Conservation (phyloP, 2,329 filamentous ascomycete genomes). For the Truncatella angustata region DNA sequence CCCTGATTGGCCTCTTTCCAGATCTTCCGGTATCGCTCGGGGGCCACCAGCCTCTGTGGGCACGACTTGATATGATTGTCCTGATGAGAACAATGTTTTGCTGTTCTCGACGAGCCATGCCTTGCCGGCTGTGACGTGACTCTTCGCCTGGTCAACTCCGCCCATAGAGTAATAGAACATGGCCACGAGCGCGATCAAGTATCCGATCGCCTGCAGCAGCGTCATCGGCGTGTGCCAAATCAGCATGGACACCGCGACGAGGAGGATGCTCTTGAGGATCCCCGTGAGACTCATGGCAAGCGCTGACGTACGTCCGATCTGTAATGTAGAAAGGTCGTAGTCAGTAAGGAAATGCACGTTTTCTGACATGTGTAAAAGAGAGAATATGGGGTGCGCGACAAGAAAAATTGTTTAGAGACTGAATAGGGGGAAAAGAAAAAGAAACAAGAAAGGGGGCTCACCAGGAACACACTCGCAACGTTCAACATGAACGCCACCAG, state of each 20-base stretch:
- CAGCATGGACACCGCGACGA: conserved; percentile 63
- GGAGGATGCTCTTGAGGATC: conserved; percentile 69
- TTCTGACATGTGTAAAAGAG: not conserved
- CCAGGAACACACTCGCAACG: conserved; percentile 78
- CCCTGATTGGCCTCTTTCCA: not conserved
- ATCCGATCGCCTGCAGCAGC: conserved; percentile 63
- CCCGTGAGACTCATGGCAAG: conserved; percentile 69
- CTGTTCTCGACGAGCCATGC: not conserved
- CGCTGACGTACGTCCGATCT: conserved; percentile 67
- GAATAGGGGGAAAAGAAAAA: not conserved
- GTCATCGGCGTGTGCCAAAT: conserved; percentile 64
- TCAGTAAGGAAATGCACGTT: too few species aligned
- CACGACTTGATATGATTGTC: not conserved
- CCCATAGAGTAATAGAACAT: conserved; percentile 28
- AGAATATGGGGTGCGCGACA: not conserved
- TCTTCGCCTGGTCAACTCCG: conserved; percentile 3
- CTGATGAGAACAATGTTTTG: not conserved
- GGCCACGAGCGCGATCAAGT: conserved; percentile 51
- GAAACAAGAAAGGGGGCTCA: conserved; percentile 40
- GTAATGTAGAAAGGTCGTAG: not conserved
- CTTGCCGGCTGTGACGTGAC: conserved; percentile 3
- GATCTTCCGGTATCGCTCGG: not conserved
- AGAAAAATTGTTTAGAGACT: not conserved
- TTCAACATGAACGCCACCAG: conserved; percentile 76
- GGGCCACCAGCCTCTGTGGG: not conserved